Evolutionary conservation across 305 asterid species (phyloP).

Genomic region (Plantago coronopus): DNA sequence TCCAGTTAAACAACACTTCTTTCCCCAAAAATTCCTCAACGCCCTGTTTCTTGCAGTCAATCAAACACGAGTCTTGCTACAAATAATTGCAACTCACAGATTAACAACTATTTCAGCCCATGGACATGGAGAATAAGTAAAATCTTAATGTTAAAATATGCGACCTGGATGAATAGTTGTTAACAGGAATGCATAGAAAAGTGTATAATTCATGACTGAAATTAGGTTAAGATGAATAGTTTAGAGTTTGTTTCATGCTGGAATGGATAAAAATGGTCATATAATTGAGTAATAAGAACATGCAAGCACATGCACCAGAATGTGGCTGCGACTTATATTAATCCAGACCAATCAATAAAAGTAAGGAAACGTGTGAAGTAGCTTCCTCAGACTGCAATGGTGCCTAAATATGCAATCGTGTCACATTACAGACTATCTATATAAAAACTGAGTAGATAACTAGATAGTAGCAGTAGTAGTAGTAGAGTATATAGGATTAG

Average conservation of each 20-base stretch:
- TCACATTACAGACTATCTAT: constrained; percentile 20
- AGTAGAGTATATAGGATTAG: too few relatives aligned
- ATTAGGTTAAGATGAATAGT: too few relatives aligned
- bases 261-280: background rate
- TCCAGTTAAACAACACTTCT: background rate
- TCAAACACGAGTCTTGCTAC: background rate
- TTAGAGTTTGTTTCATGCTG: background rate
- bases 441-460: background rate
- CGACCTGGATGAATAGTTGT: too few relatives aligned
- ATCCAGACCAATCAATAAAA: constrained; percentile 24
- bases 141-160: too few relatives aligned
- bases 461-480: too few relatives aligned
- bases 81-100: background rate
- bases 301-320: constrained; percentile 29
- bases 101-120: too few relatives aligned
- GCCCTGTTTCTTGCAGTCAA: too few relatives aligned
- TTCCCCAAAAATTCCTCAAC: too few relatives aligned
- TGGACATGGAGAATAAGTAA: too few relatives aligned
- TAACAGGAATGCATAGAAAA: too few relatives aligned
- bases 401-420: constrained; percentile 26
- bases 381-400: constrained; percentile 23
- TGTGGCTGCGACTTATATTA: constrained; percentile 21
- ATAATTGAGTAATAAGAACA: constrained; percentile 23
- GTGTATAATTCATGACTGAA: too few relatives aligned
- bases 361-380: constrained; percentile 28